phyloP scores from a whole-genome alignment of 257 asterid genomes.

The Solanum paucissectum region DNA sequence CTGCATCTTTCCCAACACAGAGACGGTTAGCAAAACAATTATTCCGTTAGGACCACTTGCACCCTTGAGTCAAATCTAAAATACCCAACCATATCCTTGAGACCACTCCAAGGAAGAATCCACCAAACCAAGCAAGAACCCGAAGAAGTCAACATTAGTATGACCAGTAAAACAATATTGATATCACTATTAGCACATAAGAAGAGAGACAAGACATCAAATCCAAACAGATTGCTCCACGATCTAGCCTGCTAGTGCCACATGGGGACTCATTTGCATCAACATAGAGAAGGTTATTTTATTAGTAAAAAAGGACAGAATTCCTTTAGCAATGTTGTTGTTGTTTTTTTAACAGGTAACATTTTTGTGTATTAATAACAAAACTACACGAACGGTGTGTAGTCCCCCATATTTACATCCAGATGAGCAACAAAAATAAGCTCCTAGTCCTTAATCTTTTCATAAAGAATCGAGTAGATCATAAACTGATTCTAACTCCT shows the following conservation, averaged over 20 bases:
- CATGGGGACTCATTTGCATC: neutral
- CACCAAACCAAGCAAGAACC: neutral
- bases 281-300: neutral
- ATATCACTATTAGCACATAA: neutral
- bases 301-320: neutral
- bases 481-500: neutral
- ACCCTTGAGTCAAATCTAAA: neutral
- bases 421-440: neutral
- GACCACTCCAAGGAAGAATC: neutral
- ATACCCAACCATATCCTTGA: neutral
- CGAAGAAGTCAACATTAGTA: neutral
- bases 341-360: neutral
- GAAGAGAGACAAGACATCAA: neutral
- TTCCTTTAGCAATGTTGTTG: neutral
- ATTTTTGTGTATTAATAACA: neutral
- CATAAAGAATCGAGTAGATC: neutral
- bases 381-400: neutral
- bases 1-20: neutral
- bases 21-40: neutral
- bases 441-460: neutral
- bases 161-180: neutral
- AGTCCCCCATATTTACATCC: neutral
- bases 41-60: neutral
- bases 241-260: neutral
- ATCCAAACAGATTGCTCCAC: neutral